Evolutionary conservation across 805 yeast species (phyloP), one percentile per base, ranked within the genome.

Genomic region (Candida sakaeoensis): DNA sequence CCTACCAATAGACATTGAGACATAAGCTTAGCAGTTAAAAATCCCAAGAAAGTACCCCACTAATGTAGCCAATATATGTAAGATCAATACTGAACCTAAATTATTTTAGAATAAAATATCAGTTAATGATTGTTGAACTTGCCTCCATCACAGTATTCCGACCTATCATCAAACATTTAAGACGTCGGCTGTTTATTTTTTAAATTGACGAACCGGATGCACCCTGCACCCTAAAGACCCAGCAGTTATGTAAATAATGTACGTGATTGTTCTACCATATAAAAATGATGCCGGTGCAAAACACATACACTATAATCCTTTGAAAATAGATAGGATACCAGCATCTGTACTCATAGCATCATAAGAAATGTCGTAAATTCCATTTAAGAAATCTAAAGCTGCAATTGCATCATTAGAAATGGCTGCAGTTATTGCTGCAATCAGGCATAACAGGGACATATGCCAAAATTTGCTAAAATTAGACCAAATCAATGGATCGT

Each of bases 21-120:
- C 41, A 79, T 74, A 47, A 75, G 75, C 8, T 82, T 82, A 9
- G 82, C 80, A 35, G 77, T 65, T 49, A 79, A 61, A 5, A 84
- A 83, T 3, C 82, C 83, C 42, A 77, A 57, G 48, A 62, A 79
- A 30, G 78, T 73, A n/a, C 5, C 80, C 76, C 10, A 70, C 68
- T 27, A 77, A 65, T 13, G 81, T 63, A 10, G 82, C 75, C 44
- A 70, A 57, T 43, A 78, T 76, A 52, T 79, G 79, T 16, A 77
- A 63, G 1, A 77, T 73, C 48, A 73, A 63, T 5, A 69, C 74
- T n/a, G 76, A 55, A 23, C 79, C 79, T 35, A 74, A 60, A 50
- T 72, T 77, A 44, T 64, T 68, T 51, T 55, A 63, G 47, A 63
- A 65, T 47, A 54, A 65, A 45, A 64, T 52, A 39, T 64, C 69